Evolutionary conservation across 148 eudicot genomes (phyloP).

Genomic region (Nyssa sinensis): DNA sequence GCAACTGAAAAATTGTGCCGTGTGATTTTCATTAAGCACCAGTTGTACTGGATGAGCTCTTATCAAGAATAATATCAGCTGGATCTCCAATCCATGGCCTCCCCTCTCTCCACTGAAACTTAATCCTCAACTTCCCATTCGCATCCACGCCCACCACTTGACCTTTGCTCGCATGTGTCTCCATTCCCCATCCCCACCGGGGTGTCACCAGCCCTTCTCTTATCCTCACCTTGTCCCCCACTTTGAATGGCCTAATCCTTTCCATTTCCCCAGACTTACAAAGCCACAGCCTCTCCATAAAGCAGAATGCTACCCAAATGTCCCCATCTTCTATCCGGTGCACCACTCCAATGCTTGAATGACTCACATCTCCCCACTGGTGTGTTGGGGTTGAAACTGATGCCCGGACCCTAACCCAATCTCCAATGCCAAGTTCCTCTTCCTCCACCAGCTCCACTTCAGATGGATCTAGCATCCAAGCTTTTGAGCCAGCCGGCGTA

Average conservation of each 20-base stretch:
- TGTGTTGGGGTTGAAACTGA: constrained; percentile 65
- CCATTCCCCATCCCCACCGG: constrained; percentile 99
- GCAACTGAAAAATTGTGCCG: neutral
- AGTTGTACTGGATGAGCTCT: constrained; percentile 18
- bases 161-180: constrained; percentile 93
- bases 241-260: constrained; percentile 58
- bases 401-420: constrained; percentile 80
- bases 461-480: constrained; percentile 91
- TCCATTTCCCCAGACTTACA: constrained; percentile 88
- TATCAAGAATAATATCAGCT: constrained; percentile 81
- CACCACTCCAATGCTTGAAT: constrained; percentile 83
- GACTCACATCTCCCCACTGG: constrained; percentile 94
- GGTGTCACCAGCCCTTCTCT: constrained; percentile 74
- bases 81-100: constrained; percentile 99
- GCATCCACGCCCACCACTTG: constrained; percentile 95
- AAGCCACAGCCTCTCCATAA: constrained; percentile 86
- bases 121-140: constrained; percentile 87
- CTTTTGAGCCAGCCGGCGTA: constrained; percentile 79
- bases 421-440: constrained; percentile 69
- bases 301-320: constrained; percentile 92
- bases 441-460: constrained; percentile 88
- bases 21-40: constrained; percentile 1
- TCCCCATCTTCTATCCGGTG: constrained; percentile 89
- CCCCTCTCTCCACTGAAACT: constrained; percentile 94
- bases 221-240: constrained; percentile 86